A percentile compares a stretch with the other conserved stretches of the same genome.
These are phyloP conservation scores for Hirschioporus abietinus DNA, from an alignment of 768 basidiomycete genomes.

Conservation along the genomic window DNA sequence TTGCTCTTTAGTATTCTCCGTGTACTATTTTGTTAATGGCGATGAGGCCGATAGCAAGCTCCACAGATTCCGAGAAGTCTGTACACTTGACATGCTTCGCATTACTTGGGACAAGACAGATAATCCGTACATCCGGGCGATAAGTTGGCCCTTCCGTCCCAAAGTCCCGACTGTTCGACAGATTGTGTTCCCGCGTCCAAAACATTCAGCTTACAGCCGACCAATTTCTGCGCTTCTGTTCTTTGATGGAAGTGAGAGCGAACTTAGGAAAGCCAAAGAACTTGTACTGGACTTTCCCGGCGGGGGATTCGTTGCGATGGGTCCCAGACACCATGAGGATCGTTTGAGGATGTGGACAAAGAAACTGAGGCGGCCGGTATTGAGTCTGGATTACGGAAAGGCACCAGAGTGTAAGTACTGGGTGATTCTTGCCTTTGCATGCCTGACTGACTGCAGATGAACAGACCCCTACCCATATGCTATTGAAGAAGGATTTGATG, in stretches of 20 bases:
- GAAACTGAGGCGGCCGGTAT: constrained; percentile 68
- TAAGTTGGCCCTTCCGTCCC: constrained; percentile 51
- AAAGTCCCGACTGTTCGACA: constrained; percentile 60
- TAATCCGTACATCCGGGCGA: constrained; percentile 83
- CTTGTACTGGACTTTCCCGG: constrained; percentile 92
- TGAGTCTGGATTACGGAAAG: constrained; percentile 93
- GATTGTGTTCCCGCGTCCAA: constrained; percentile 79
- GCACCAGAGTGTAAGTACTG: constrained; percentile 76
- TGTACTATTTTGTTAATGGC: constrained; percentile 86
- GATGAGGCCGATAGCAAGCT: constrained; percentile 97
- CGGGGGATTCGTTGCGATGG: constrained; percentile 96
- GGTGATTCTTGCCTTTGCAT: constrained; percentile 18
- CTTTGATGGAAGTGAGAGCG: constrained; percentile 63
- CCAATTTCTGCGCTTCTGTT: constrained; percentile 83
- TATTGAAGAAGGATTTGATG: constrained; percentile 91
- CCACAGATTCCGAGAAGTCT: constrained; percentile 85
- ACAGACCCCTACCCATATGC: constrained; percentile 96
- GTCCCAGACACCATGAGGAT: constrained; percentile 94
- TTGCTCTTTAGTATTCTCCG: constrained; percentile 76
- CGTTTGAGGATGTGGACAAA: constrained; percentile 83
- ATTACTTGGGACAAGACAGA: constrained; percentile 95
- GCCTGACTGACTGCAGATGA: neutral
- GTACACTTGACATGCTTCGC: constrained; percentile 94
- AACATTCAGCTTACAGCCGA: constrained; percentile 66
- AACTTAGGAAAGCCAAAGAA: constrained; percentile 65